These are phyloP conservation scores for Pyrenula aspistea DNA, from an alignment of 495 filamentous ascomycete species.

Conservation along the genomic window DNA sequence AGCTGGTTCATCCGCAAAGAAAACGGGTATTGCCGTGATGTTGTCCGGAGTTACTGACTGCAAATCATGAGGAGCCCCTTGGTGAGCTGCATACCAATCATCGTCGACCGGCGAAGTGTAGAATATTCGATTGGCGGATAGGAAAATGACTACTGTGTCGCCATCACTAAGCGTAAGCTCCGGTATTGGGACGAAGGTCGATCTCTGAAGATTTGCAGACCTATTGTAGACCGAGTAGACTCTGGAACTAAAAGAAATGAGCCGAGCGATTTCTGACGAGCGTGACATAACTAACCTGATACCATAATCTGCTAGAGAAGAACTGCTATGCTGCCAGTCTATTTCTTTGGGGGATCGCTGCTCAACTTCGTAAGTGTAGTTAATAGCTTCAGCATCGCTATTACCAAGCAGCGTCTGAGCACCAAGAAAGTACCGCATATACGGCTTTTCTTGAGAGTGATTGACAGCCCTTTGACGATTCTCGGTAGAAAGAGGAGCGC, in stretches of 20 bases:
- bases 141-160: not conserved
- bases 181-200: not conserved
- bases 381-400: not conserved
- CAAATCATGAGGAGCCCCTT: not conserved
- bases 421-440: not conserved
- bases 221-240: not conserved
- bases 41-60: not conserved
- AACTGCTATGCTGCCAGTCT: not conserved
- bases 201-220: not conserved
- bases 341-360: not conserved
- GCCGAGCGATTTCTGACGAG: not conserved
- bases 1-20: not conserved
- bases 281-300: not conserved
- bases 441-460: not conserved
- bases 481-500: not conserved
- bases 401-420: not conserved
- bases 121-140: not conserved
- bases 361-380: not conserved
- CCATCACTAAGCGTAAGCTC: not conserved
- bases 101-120: not conserved
- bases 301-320: not conserved
- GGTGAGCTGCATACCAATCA: not conserved
- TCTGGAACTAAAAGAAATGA: not conserved
- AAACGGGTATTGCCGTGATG: not conserved
- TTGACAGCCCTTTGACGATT: not conserved